Evolutionary conservation across 495 filamentous ascomycete genomes (phyloP), one percentile per base, ranked within the genome.

Genomic region (Podospora bellae-mahoneyi): DNA sequence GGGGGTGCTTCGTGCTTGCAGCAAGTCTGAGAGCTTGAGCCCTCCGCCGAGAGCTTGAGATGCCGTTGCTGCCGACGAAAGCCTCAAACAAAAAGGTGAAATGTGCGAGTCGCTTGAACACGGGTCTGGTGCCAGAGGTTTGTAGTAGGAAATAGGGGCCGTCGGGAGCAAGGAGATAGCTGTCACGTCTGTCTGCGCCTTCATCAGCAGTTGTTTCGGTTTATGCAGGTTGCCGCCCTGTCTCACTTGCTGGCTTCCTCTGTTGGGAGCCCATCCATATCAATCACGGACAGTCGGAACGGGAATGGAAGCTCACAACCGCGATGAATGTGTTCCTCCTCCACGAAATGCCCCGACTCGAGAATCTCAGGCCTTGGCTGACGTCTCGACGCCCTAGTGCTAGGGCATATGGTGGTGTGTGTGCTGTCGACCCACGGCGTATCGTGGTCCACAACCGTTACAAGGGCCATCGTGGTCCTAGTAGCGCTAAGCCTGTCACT

Each of bases 201-300:
- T 48, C 39, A 48, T 48, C 39, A 48, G 39, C 39, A 48, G 39
- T 1, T 48, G 68, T 70, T 70, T 70, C 65, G 64, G 16, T 26
- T 64, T 39, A 60, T 70, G 68, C 68, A 70, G 28, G 44, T 30
- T 32, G 39, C 64, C 68, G 68, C 55, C 23, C 7, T 58, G 55
- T 58, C 55, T 58, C 55, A 60, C 67, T 62, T 61, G 34, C 39
- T 69, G 62, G 34, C 34, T 10, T 19, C 34, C 5, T 19, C 56
- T 26, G n/a, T 26, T 62, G 32, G 23, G 23, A 27, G 28, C 39
- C 39, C 7, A 18, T 10, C 39, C 7, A 48, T 16, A 48, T 48
- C 39, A 6, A 48, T 48, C 39, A 48, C 39, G 13, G 39, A 48
- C 30, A 32, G 4, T 32, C 30, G 30, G 30, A 32, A 32, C 30